phyloP scores from a whole-genome alignment of 768 basidiomycete genomes.

The Phylloporus sp. region DNA sequence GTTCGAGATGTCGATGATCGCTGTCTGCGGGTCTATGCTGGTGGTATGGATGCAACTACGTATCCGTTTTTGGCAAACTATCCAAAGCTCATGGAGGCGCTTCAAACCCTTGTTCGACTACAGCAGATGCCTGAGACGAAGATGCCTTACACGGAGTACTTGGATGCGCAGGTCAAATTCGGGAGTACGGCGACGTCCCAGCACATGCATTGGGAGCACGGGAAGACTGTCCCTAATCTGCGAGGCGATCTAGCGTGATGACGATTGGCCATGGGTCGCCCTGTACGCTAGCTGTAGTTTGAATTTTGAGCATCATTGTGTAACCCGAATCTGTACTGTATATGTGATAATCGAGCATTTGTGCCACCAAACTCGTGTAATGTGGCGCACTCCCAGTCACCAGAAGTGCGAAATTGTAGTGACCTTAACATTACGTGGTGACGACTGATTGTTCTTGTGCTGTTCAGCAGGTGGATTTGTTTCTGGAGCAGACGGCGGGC shows the following conservation, averaged over 20 bases:
- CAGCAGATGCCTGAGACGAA: neutral
- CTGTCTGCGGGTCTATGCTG: slow-evolving; percentile 7
- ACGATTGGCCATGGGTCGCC: neutral
- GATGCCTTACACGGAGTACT: neutral
- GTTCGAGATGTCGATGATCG: neutral
- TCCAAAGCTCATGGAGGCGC: neutral
- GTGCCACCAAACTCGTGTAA: too few species aligned
- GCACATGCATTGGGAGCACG: slow-evolving; percentile 8
- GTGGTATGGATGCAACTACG: neutral
- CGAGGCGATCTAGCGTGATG: neutral
- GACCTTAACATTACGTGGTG: too few species aligned
- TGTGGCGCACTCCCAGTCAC: too few species aligned
- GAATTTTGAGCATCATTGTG: too few species aligned
- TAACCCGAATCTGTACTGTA: too few species aligned
- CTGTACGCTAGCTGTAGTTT: neutral
- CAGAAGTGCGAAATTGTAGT: too few species aligned
- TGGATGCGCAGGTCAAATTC: slow-evolving; percentile 1
- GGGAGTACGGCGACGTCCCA: neutral
- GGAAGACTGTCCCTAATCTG: neutral
- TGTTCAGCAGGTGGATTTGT: too few species aligned
- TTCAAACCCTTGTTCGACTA: neutral
- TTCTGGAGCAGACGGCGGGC: too few species aligned
- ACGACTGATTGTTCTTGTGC: too few species aligned
- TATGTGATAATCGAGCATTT: too few species aligned
- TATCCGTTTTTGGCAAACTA: slow-evolving; percentile 8